Conservation (phyloP, 352 stramenopile genomes). For the Pythium folliculosum region DNA sequence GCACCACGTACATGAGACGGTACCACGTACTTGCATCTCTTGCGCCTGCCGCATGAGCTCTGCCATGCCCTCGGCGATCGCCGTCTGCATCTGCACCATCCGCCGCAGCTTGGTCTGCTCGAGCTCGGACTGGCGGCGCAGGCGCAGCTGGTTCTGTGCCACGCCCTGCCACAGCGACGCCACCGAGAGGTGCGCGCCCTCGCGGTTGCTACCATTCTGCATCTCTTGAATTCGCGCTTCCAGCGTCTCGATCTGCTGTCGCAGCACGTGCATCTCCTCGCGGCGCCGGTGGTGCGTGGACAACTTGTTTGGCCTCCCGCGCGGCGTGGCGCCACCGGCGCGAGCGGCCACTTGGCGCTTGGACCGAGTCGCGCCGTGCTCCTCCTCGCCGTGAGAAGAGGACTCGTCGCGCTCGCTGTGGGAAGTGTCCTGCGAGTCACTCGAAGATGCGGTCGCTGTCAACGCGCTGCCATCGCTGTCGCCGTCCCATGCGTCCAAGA, state of each 20-base stretch:
- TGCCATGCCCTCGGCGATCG: constrained; percentile 30
- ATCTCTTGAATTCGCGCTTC: not conserved
- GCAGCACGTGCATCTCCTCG: constrained; percentile 1
- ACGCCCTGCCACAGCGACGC: constrained; percentile 13
- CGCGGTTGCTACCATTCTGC: not conserved
- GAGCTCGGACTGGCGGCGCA: constrained; percentile 27
- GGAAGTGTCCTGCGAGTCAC: not conserved
- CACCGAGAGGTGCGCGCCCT: not conserved
- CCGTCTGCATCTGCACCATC: constrained; percentile 29
- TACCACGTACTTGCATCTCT: not conserved
- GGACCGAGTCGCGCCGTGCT: no score
- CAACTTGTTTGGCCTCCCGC: not conserved
- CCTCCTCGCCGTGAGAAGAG: not conserved
- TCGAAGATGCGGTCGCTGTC: not conserved
- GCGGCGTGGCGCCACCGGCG: not conserved
- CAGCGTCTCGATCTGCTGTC: not conserved
- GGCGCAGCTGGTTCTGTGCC: constrained; percentile 6
- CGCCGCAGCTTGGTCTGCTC: constrained; percentile 30
- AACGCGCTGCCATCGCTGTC: not conserved
- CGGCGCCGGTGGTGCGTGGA: constrained; percentile 3
- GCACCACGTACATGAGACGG: not conserved
- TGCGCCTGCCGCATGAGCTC: constrained; percentile 19
- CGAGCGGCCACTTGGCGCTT: no score
- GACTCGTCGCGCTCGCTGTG: not conserved
- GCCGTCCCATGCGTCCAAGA: constrained; percentile 7